A percentile compares a stretch with the other conserved stretches of the same genome.
phyloP scores from a whole-genome alignment of 306 rosid species.

The Trichosanthes cucumerina region DNA sequence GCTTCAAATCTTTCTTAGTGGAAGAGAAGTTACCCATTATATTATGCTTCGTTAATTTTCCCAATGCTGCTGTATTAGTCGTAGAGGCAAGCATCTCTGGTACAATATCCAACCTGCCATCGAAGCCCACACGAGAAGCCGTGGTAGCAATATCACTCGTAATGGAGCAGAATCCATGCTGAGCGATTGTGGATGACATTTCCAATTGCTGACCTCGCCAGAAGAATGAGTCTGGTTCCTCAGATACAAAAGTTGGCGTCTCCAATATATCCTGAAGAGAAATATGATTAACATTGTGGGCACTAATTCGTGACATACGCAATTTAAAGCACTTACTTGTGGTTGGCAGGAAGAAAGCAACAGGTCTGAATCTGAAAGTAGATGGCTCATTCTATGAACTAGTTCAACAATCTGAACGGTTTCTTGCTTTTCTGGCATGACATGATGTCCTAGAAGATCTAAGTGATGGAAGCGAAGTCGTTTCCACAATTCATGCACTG shows the following conservation, averaged over 20 bases:
- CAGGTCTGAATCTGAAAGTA: conserved; percentile 63
- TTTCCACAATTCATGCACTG: conserved; percentile 53
- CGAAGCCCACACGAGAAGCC: conserved; percentile 37
- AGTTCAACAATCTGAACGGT: conserved; percentile 39
- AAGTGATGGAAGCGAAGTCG: conserved; percentile 32
- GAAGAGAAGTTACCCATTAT: conserved; percentile 12
- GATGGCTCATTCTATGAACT: conserved; percentile 46
- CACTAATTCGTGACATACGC: not conserved
- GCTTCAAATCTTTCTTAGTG: conserved; percentile 23
- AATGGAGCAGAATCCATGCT: conserved; percentile 70
- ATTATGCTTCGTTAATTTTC: conserved; percentile 42
- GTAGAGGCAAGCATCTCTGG: conserved; percentile 56
- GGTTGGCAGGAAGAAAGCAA: conserved; percentile 37
- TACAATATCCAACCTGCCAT: conserved; percentile 31
- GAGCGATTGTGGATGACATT: conserved; percentile 57
- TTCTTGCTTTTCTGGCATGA: conserved; percentile 31
- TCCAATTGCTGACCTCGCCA: conserved; percentile 45
- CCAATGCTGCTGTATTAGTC: conserved; percentile 38
- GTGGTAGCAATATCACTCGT: conserved; percentile 38
- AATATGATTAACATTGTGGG: conserved; percentile 15
- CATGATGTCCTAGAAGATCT: conserved; percentile 48
- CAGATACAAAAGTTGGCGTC: conserved; percentile 28
- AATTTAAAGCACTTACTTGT: conserved; percentile 33
- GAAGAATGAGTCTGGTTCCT: conserved; percentile 32
- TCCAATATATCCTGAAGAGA: conserved; percentile 50